Conservation (phyloP, 306 rosid genomes). For the Prunus kanzakura region DNA sequence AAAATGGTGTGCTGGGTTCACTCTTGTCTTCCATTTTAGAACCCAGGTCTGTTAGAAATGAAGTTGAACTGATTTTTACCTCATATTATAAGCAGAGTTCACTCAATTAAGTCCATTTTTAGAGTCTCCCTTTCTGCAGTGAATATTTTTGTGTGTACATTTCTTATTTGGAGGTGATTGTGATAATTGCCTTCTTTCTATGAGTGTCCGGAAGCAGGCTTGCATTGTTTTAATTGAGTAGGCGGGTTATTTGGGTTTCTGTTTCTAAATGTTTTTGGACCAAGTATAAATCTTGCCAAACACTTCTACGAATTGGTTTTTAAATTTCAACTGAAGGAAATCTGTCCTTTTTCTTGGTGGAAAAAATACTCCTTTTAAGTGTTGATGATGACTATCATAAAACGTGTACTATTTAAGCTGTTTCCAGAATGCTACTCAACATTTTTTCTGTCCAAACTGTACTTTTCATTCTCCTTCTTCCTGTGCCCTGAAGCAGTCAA, state of each 20-base stretch:
- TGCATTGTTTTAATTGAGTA: not conserved
- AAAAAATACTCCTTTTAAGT: no score
- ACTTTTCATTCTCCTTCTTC: not conserved
- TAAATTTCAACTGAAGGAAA: not conserved
- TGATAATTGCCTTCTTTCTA: not conserved
- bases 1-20: not conserved
- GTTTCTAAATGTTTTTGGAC: not conserved
- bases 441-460: not conserved
- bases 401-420: no score
- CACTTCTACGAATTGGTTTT: not conserved
- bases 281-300: not conserved
- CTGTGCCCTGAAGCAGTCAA: not conserved
- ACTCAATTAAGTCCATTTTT: not conserved
- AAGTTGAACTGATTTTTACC: not conserved
- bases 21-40: not conserved
- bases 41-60: not conserved
- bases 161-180: not conserved
- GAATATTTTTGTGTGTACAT: constrained; percentile 1
- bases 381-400: no score
- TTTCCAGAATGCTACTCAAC: not conserved
- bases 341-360: not conserved
- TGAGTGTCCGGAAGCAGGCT: not conserved
- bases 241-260: not conserved
- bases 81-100: not conserved
- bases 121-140: not conserved